These are phyloP conservation scores for Candida takata DNA, from an alignment of 805 yeast genomes.

Conservation along the genomic window DNA sequence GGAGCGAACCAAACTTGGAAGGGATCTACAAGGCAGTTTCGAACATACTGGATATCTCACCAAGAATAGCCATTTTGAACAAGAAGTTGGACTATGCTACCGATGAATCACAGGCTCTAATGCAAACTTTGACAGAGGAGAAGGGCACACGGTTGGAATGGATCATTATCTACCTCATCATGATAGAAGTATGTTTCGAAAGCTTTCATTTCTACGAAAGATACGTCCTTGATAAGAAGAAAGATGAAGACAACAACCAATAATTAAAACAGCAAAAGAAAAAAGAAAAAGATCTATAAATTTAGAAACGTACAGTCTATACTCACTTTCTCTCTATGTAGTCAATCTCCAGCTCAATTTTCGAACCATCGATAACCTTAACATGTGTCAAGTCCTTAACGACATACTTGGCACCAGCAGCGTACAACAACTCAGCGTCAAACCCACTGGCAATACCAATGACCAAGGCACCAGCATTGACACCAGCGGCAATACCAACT, in stretches of 20 bases:
- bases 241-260: not conserved
- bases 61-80: conserved; percentile 73
- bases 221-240: conserved; percentile 20
- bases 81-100: conserved; percentile 85
- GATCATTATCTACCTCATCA: conserved; percentile 77
- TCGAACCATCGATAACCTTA: conserved; percentile 20
- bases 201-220: conserved; percentile 64
- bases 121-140: conserved; percentile 68
- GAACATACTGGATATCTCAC: conserved; percentile 62
- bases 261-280: too few relatives aligned
- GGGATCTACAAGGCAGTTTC: conserved; percentile 67
- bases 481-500: conserved; percentile 82
- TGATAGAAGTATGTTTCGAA: conserved; percentile 83
- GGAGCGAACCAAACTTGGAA: conserved; percentile 88
- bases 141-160: conserved; percentile 76
- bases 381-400: conserved; percentile 54
- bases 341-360: conserved; percentile 19
- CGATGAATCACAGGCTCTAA: conserved; percentile 75
- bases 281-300: too few relatives aligned
- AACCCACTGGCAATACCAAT: conserved; percentile 82
- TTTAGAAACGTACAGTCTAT: not conserved
- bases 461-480: conserved; percentile 75
- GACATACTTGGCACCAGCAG: conserved; percentile 76
- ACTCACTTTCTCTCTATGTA: conserved; percentile 11
- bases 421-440: conserved; percentile 40